Conservation (phyloP, 2,329 filamentous ascomycete species). For the Epichloe scottii region DNA sequence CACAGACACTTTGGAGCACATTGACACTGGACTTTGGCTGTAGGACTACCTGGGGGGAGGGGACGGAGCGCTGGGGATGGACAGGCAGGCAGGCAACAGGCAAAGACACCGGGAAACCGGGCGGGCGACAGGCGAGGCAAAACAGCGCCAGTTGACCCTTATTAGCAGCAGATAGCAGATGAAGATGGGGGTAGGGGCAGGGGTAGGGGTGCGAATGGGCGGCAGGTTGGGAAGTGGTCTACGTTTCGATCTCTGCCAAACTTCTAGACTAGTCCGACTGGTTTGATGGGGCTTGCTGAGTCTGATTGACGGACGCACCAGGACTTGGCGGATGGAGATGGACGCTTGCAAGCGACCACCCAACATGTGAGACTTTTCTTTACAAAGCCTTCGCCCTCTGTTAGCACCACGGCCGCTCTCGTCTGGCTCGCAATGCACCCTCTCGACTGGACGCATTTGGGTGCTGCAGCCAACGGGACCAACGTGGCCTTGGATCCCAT, state of each 20-base stretch:
- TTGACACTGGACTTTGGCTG: neutral
- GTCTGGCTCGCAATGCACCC: neutral
- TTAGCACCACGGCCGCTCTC: neutral
- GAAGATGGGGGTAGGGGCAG: neutral
- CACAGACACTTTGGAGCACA: constrained; percentile 8
- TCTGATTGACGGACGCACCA: neutral
- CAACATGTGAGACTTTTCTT: neutral
- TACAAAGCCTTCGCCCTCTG: neutral
- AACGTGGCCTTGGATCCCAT: neutral
- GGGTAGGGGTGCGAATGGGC: neutral
- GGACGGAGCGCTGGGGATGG: neutral
- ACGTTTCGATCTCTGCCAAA: too few relatives aligned
- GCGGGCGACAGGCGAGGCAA: neutral
- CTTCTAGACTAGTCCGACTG: too few relatives aligned
- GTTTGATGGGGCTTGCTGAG: neutral
- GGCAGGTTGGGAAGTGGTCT: neutral
- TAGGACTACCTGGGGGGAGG: neutral
- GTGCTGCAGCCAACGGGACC: neutral
- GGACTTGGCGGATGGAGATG: too few relatives aligned
- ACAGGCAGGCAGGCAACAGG: neutral
- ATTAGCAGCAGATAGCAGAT: too few relatives aligned
- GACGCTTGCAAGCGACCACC: neutral
- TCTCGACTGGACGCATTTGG: neutral
- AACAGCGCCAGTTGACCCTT: too few relatives aligned
- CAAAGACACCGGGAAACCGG: neutral